A percentile compares a stretch with the other conserved stretches of the same genome.
phyloP scores from a whole-genome alignment of 2,329 filamentous ascomycete genomes.

The Rhynchosporium secalis region DNA sequence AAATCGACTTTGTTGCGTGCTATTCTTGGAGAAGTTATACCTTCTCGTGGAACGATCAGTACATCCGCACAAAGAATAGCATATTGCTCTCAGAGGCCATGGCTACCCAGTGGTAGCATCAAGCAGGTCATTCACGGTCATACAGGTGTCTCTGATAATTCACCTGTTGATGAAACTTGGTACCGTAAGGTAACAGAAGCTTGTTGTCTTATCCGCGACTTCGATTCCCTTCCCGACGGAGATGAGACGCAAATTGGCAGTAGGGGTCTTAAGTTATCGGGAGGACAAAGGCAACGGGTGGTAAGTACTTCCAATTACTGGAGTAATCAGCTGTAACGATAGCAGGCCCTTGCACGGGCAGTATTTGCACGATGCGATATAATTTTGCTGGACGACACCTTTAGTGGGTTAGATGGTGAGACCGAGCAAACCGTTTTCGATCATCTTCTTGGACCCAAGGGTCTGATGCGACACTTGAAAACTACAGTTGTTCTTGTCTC shows the following conservation, averaged over 20 bases:
- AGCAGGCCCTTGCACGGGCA: conserved; percentile 47
- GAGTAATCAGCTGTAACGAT: conserved; percentile 6
- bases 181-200: conserved; percentile 38
- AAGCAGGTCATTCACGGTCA: conserved; percentile 38
- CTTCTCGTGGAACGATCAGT: conserved; percentile 33
- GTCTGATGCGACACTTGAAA: conserved; percentile 44
- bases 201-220: conserved; percentile 32
- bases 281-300: conserved; percentile 47
- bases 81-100: conserved; percentile 44
- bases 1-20: conserved; percentile 38
- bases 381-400: conserved; percentile 49
- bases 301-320: conserved; percentile 33
- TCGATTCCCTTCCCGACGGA: conserved; percentile 38
- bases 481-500: conserved; percentile 48
- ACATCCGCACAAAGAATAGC: conserved; percentile 37
- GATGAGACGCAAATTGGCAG: conserved; percentile 45
- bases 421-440: conserved; percentile 48
- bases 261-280: conserved; percentile 45
- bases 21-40: conserved; percentile 38
- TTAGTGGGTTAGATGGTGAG: conserved; percentile 48
- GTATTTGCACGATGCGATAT: conserved; percentile 45
- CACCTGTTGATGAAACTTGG: conserved; percentile 31
- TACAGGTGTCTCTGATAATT: conserved; percentile 31
- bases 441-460: conserved; percentile 44
- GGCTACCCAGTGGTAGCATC: conserved; percentile 43